Percentiles rank a stretch among this genome's conserved stretches.
Evolutionary conservation across 129 eudicot species (phyloP).

Genomic region (Glebionis coronaria): DNA sequence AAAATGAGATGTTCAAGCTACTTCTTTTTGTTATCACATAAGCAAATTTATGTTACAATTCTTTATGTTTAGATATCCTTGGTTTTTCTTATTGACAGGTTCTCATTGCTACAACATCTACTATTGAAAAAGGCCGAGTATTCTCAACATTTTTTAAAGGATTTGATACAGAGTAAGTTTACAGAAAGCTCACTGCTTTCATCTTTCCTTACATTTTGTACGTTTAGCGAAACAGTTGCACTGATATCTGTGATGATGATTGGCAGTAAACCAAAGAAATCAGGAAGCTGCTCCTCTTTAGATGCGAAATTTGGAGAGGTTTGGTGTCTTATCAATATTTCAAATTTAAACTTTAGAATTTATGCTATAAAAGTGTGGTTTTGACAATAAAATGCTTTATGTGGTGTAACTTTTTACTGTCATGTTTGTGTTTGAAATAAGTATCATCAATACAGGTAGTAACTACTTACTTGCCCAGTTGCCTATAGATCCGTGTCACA

Average conservation of each 20-base stretch:
- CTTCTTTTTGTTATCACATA: slow-evolving; percentile 11
- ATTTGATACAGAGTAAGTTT: slow-evolving; percentile 79
- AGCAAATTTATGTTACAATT: slow-evolving; percentile 5
- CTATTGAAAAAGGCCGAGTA: slow-evolving; percentile 93
- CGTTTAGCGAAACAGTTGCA: slow-evolving; percentile 11
- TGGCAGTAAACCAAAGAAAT: slow-evolving; percentile 54
- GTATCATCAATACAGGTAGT: too few species aligned
- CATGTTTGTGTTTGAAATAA: too few species aligned
- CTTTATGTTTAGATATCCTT: not conserved
- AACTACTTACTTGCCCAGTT: too few species aligned
- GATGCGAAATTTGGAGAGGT: slow-evolving; percentile 97
- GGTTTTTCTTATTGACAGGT: too few species aligned
- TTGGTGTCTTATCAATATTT: slow-evolving; percentile 3
- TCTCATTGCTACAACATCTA: slow-evolving; percentile 98
- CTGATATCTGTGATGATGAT: too few species aligned
- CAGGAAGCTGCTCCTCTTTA: slow-evolving; percentile 56
- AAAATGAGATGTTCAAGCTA: slow-evolving; percentile 3
- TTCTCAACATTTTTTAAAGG: slow-evolving; percentile 95
- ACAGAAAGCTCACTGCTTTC: slow-evolving; percentile 20
- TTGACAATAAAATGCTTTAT: not conserved
- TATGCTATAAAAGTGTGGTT: slow-evolving; percentile 17
- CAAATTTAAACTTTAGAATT: not conserved
- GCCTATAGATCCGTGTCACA: too few species aligned
- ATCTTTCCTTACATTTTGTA: slow-evolving; percentile 8
- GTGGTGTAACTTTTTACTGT: not conserved